phyloP scores from a whole-genome alignment of 225 moss, liverwort and hornwort genomes.

The Rhytidiadelphus loreus region DNA sequence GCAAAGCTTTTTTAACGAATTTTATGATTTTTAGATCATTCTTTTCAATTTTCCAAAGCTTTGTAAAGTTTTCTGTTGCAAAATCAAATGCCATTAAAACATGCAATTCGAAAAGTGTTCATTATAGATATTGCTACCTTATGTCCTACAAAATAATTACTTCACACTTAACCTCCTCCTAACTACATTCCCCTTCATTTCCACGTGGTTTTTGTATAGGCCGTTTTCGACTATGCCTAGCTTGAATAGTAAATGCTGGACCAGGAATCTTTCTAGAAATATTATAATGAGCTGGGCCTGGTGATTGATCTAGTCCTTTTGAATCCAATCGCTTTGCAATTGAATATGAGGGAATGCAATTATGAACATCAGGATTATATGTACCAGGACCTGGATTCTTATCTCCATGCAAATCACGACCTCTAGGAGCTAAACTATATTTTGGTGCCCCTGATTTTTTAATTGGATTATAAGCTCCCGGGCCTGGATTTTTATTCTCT shows the following conservation, averaged over 20 bases:
- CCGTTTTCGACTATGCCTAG: conserved; percentile 6
- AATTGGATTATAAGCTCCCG: conserved; percentile 31
- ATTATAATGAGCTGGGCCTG: conserved; percentile 35
- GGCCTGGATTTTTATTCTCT: conserved; percentile 40
- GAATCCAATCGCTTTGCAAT: conserved; percentile 30
- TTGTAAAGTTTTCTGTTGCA: background rate
- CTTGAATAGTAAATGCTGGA: conserved; percentile 39
- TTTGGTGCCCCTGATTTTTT: conserved; percentile 30
- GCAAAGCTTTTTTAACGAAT: background rate
- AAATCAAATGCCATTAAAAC: background rate
- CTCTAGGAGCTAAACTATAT: conserved; percentile 25
- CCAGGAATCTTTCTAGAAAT: conserved; percentile 14
- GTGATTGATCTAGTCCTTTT: background rate
- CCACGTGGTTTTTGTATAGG: background rate
- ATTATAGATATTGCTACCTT: background rate
- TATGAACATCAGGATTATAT: conserved; percentile 34
- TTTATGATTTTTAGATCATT: background rate
- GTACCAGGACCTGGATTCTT: conserved; percentile 54
- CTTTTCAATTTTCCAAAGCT: background rate
- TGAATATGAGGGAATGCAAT: conserved; percentile 30
- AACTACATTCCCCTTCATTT: background rate
- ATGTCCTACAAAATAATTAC: background rate
- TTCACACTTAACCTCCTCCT: background rate
- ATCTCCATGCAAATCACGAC: background rate
- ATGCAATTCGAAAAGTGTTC: background rate